phyloP scores from a whole-genome alignment of 1,284 basidiomycete genomes.

The Ustilago cynodontis region DNA sequence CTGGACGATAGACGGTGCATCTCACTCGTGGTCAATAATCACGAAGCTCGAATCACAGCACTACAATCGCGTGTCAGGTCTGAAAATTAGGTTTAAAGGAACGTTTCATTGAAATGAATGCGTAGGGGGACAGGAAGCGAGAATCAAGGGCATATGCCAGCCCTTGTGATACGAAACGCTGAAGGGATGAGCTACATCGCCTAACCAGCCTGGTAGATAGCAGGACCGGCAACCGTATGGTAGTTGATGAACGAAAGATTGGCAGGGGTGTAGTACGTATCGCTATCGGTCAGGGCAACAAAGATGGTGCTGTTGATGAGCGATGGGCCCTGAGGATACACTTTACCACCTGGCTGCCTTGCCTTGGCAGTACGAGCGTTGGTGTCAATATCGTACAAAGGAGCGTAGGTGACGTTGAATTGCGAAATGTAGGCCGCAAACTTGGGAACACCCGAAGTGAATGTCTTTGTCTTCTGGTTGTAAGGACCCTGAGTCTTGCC shows the following conservation, averaged over 20 bases:
- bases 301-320: conserved; percentile 58
- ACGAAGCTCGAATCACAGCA: no score
- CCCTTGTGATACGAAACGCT: no score
- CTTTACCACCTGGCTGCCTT: conserved; percentile 48
- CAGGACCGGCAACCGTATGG: conserved; percentile 56
- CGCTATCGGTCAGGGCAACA: conserved; percentile 46
- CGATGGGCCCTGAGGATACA: conserved; percentile 31
- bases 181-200: no score
- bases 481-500: conserved; percentile 57
- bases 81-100: no score
- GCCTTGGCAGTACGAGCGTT: conserved; percentile 50
- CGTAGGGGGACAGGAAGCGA: no score
- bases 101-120: no score
- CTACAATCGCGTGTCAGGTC: no score
- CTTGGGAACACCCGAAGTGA: conserved; percentile 43
- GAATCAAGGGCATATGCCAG: no score
- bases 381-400: conserved; percentile 52
- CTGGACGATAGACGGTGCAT: no score
- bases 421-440: conserved; percentile 58
- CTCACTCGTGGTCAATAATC: no score
- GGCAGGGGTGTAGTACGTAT: conserved; percentile 47
- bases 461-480: conserved; percentile 48
- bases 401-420: conserved; percentile 58
- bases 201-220: conserved; percentile 59
- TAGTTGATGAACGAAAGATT: conserved; percentile 56